Evolutionary conservation across 106 monocot species (phyloP).

Genomic region (Allium fistulosum): DNA sequence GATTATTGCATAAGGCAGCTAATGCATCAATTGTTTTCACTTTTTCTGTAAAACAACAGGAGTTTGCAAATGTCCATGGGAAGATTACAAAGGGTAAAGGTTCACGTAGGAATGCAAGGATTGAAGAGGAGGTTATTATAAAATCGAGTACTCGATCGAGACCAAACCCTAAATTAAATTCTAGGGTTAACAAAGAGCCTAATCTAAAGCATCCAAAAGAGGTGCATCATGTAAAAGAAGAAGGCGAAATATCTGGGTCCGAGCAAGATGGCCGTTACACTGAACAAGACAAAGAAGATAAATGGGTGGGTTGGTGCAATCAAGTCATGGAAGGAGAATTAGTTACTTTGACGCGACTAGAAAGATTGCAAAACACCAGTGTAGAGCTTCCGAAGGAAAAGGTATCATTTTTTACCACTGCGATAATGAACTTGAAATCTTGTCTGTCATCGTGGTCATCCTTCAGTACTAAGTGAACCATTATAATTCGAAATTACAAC

Average conservation of each 20-base stretch:
- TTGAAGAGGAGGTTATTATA: constrained; percentile 27
- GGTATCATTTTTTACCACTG: constrained; percentile 26
- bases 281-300: constrained; percentile 85
- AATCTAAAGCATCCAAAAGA: constrained; percentile 32
- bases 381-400: constrained; percentile 94
- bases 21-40: no score
- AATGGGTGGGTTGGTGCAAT: constrained; percentile 98
- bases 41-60: constrained; percentile 22
- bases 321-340: constrained; percentile 86
- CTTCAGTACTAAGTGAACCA: no score
- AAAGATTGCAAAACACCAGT: constrained; percentile 91
- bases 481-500: no score
- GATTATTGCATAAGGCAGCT: no score
- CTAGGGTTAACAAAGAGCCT: constrained; percentile 26
- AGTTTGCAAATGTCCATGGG: constrained; percentile 63
- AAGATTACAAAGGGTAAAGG: constrained; percentile 67
- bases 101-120: constrained; percentile 33
- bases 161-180: constrained; percentile 22
- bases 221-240: constrained; percentile 73
- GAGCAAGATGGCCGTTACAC: constrained; percentile 33
- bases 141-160: constrained; percentile 32
- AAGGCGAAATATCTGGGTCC: constrained; percentile 93
- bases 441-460: neutral
- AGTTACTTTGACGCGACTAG: constrained; percentile 72
- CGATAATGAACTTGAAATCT: neutral